These are phyloP conservation scores for Saturnispora hagleri DNA, from an alignment of 805 yeast species.

Conservation along the genomic window DNA sequence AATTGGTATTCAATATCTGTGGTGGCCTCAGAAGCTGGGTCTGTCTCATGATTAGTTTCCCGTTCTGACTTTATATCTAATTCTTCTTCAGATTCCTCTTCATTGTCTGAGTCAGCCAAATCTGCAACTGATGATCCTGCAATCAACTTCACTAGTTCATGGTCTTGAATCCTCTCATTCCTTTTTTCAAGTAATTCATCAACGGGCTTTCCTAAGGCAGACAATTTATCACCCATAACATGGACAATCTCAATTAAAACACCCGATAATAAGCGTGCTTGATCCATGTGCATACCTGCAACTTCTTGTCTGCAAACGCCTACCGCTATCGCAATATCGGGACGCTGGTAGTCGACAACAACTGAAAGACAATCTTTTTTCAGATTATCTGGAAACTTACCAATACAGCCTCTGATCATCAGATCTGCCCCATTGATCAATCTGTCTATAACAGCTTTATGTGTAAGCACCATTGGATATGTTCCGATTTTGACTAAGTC, in stretches of 20 bases:
- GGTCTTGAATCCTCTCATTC: neutral
- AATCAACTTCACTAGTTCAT: neutral
- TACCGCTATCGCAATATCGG: constrained; percentile 60
- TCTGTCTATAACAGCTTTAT: constrained; percentile 60
- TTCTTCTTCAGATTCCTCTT: neutral
- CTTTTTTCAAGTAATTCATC: constrained; percentile 6
- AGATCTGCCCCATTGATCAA: constrained; percentile 73
- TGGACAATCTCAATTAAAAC: constrained; percentile 73
- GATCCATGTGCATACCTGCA: constrained; percentile 29
- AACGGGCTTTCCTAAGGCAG: constrained; percentile 8
- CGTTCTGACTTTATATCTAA: neutral
- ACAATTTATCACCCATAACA: constrained; percentile 56
- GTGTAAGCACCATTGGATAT: constrained; percentile 63
- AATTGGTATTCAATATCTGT: constrained; percentile 29
- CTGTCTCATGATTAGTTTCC: too few species aligned
- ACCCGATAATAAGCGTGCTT: constrained; percentile 54
- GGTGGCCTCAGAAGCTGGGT: constrained; percentile 14
- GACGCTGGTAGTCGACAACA: constrained; percentile 50
- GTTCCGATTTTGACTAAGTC: neutral
- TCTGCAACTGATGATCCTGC: neutral
- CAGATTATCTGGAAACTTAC: constrained; percentile 46
- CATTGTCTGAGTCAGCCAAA: neutral
- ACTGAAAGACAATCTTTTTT: constrained; percentile 57
- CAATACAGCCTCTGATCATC: constrained; percentile 64
- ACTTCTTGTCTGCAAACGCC: constrained; percentile 52